Base-by-base conservation (phyloP, 23 red algal genomes). In the Chondrus crispus region DNA sequence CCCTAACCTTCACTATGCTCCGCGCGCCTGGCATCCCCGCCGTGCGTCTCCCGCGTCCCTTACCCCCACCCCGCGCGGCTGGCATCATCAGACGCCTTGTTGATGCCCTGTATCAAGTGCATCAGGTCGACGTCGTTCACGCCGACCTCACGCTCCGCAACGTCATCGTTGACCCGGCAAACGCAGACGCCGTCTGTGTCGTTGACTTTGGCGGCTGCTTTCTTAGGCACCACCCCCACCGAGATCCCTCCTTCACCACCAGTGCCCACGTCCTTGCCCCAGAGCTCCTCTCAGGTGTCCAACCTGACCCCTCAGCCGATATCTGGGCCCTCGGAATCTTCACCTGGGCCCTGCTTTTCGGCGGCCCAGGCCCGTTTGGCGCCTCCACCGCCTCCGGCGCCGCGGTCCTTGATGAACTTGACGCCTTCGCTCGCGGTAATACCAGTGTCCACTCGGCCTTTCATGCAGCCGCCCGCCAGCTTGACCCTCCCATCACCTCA, bases 161-260 rank as follows among this genome's bases (percentile, higher is more conserved):
- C 37, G 89, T 92, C 79, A 41, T 92, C 43, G 54, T 91, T 29
- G 75, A 84, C 1, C 26, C 29, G 52, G 48, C 69, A 11, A 90
- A 63, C 12, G 26, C 36, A 4, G 41, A 64, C 74, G 69, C 19
- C 2, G 77, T 92, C 3, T 70, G 45, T 58, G 11, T 92, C 37
- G 89, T 92, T 39, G 89, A 92, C 68, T 92, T 72, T 82, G 89
- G 89, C 13, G 53, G 60, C 18, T 82, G 62, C 48, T 82, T 84
- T 20, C 30, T 92, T 24, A n/a, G n/a, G n/a, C n/a, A n/a, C n/a
- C 10, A 76, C 22, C 60, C 60, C 8, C 7, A 8, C 60, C 76
- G 63, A 37, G 77, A 92, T 72, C 28, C 28, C 30, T 71, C 89
- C 4, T 39, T 57, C 30, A 84, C 77, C 0, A 72, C 77, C 20